Conservation (phyloP, 2,329 filamentous ascomycete species). For the Claviceps maximensis region DNA sequence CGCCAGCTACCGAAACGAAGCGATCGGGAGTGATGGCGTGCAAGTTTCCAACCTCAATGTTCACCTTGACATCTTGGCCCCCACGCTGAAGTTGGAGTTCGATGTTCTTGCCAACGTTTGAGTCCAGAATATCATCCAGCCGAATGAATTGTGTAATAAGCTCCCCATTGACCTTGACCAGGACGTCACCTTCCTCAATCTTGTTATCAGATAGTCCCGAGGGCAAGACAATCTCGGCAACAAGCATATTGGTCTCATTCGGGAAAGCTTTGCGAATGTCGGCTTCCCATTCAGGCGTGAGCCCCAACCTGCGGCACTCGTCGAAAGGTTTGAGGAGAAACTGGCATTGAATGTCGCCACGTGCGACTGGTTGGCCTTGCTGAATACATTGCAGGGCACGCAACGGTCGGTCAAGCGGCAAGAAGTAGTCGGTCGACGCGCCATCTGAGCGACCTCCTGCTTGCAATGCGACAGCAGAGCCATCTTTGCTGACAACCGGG, state of each 20-base stretch:
- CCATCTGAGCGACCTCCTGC: constrained; percentile 89
- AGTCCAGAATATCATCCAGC: constrained; percentile 83
- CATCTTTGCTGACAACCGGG: constrained; percentile 93
- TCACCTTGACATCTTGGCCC: constrained; percentile 73
- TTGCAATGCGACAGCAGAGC: constrained; percentile 81
- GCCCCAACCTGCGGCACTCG: constrained; percentile 79
- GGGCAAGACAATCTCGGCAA: constrained; percentile 87
- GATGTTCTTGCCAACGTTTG: constrained; percentile 67
- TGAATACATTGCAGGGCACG: constrained; percentile 80
- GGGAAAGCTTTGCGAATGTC: constrained; percentile 73
- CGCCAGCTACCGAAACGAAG: constrained; percentile 87
- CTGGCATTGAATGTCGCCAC: constrained; percentile 95
- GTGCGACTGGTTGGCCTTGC: constrained; percentile 58
- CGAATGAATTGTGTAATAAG: constrained; percentile 86
- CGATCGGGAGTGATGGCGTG: constrained; percentile 92
- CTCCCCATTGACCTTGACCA: constrained; percentile 87
- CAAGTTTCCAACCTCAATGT: constrained; percentile 75
- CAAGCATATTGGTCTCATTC: constrained; percentile 90
- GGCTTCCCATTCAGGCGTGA: constrained; percentile 77
- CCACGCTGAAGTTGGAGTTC: constrained; percentile 76
- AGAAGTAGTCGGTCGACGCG: constrained; percentile 93
- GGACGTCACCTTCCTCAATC: constrained; percentile 85
- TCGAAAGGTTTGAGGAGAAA: constrained; percentile 97
- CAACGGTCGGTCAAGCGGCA: constrained; percentile 80
- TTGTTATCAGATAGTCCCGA: constrained; percentile 77